Conservation (phyloP, 805 yeast genomes). For the Metschnikowia picachoensis region DNA sequence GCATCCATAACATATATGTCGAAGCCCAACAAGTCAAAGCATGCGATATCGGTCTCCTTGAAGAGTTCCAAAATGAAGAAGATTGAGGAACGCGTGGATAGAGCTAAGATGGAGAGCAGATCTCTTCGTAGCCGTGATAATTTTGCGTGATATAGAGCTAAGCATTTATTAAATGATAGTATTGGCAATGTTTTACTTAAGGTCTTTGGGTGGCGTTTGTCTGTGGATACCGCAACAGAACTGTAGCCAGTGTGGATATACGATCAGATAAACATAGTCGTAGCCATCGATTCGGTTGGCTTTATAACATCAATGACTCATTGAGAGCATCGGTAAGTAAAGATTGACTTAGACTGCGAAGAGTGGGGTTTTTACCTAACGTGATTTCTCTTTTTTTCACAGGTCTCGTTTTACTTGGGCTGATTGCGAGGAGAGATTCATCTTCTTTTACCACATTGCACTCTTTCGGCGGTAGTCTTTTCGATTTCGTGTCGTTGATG, state of each 20-base stretch:
- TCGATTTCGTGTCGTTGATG: conserved; percentile 26
- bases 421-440: conserved; percentile 23
- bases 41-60: conserved; percentile 14
- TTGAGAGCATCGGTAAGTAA: conserved; percentile 13
- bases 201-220: too few relatives aligned
- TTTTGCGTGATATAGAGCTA: not conserved
- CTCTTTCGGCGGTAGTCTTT: conserved; percentile 30
- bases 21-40: conserved; percentile 22
- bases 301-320: conserved; percentile 13
- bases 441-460: conserved; percentile 26
- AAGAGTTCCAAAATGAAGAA: conserved; percentile 26
- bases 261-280: not conserved
- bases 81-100: conserved; percentile 24
- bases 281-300: too few relatives aligned
- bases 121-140: conserved; percentile 4
- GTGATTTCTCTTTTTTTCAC: conserved; percentile 44
- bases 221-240: too few relatives aligned
- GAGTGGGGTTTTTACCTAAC: conserved; percentile 29
- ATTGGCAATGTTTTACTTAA: too few relatives aligned
- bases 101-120: conserved; percentile 17
- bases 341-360: conserved; percentile 40
- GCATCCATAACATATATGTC: conserved; percentile 58
- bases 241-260: not conserved
- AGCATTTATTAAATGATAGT: too few relatives aligned
- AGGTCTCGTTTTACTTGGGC: conserved; percentile 39